Conservation (phyloP, 140 eudicot species). For the Ambrosia hybrid region DNA sequence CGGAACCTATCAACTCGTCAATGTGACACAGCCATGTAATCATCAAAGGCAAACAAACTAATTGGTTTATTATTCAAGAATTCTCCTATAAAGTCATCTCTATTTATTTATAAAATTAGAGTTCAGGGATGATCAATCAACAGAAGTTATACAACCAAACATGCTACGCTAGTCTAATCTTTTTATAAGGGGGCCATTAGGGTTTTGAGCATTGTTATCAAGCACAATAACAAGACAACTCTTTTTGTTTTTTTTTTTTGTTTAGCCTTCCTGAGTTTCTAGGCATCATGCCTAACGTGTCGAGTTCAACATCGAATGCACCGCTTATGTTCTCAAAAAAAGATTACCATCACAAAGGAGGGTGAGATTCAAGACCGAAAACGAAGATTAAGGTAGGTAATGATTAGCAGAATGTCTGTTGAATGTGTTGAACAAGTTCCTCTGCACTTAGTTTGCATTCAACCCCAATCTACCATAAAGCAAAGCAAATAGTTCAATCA, state of each 20-base stretch:
- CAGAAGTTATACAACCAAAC: no score
- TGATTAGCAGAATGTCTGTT: constrained; percentile 74
- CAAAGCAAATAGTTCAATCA: no score
- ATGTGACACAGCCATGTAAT: no score
- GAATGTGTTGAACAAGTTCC: constrained; percentile 85
- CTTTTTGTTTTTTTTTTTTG: no score
- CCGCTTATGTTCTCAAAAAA: background rate
- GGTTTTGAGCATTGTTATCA: background rate
- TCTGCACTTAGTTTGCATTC: constrained; percentile 95
- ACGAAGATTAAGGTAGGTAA: background rate
- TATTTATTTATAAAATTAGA: no score
- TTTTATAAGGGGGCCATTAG: no score
- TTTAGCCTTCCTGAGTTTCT: background rate
- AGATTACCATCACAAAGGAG: background rate
- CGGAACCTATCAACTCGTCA: no score
- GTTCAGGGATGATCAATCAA: no score
- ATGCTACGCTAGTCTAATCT: no score
- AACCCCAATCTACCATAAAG: constrained; percentile 66
- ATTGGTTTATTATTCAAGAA: no score
- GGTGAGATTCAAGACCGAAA: background rate
- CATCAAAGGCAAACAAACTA: no score
- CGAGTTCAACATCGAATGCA: background rate
- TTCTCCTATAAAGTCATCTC: no score
- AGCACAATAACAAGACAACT: background rate
- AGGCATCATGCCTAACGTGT: background rate